Conservation (phyloP, 805 yeast genomes). For the Middelhovenomyces tepae region DNA sequence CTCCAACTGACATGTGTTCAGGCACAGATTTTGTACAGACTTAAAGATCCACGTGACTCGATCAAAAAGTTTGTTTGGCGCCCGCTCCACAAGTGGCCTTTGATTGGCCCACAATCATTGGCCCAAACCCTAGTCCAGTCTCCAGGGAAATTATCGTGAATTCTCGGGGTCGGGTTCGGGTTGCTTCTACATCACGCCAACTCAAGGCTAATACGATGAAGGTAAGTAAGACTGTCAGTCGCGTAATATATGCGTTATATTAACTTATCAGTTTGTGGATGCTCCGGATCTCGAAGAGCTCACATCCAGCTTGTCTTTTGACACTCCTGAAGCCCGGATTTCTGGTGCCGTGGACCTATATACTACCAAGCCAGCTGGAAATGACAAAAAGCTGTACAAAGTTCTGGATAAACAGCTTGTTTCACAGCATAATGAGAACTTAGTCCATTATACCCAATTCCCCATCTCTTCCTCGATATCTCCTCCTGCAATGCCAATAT, state of each 20-base stretch:
- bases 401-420: constrained; percentile 77
- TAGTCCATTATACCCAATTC: constrained; percentile 16
- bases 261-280: constrained; percentile 70
- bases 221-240: not conserved
- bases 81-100: not conserved
- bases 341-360: constrained; percentile 88
- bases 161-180: not conserved
- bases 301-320: constrained; percentile 76
- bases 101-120: not conserved
- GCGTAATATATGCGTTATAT: constrained; percentile 2
- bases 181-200: not conserved
- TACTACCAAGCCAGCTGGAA: constrained; percentile 86
- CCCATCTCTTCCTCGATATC: constrained; percentile 17
- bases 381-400: constrained; percentile 82
- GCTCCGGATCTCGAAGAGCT: constrained; percentile 87
- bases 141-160: not conserved
- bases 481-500: constrained; percentile 19
- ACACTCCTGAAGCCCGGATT: constrained; percentile 64
- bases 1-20: too few species aligned
- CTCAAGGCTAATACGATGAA: not conserved
- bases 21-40: too few species aligned
- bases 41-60: too few species aligned
- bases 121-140: not conserved
- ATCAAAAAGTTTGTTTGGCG: too few species aligned
- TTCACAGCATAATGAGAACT: constrained; percentile 24